These are phyloP conservation scores for Nematodospora anomalae DNA, from an alignment of 1,139 yeast species.

Conservation along the genomic window DNA sequence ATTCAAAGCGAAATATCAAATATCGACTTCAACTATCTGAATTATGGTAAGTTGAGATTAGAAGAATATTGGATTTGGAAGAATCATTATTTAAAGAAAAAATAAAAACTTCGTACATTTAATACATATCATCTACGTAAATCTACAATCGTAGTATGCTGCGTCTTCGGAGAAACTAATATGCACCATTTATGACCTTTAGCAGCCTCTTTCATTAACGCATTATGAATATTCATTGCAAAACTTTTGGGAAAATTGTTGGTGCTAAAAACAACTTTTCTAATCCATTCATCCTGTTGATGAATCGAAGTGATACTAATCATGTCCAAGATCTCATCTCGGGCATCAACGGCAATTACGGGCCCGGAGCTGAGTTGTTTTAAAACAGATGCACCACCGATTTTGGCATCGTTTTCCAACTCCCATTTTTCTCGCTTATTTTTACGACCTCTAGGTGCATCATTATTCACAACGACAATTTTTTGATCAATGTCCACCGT, in stretches of 20 bases:
- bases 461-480: slow-evolving; percentile 63
- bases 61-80: slow-evolving; percentile 77
- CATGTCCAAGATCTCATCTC: slow-evolving; percentile 83
- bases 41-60: slow-evolving; percentile 59
- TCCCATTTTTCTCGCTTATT: slow-evolving; percentile 82
- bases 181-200: slow-evolving; percentile 76
- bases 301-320: slow-evolving; percentile 72
- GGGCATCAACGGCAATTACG: slow-evolving; percentile 70
- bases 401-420: slow-evolving; percentile 68
- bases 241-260: slow-evolving; percentile 67
- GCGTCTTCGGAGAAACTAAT: slow-evolving; percentile 71
- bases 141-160: slow-evolving; percentile 65
- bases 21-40: slow-evolving; percentile 71
- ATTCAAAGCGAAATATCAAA: slow-evolving; percentile 70
- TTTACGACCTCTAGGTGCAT: slow-evolving; percentile 70
- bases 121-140: slow-evolving; percentile 48
- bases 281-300: slow-evolving; percentile 85
- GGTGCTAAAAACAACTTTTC: slow-evolving; percentile 72
- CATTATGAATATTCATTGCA: slow-evolving; percentile 67
- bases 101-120: slow-evolving; percentile 5
- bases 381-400: slow-evolving; percentile 57
- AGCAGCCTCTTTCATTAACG: slow-evolving; percentile 68
- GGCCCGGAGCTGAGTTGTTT: slow-evolving; percentile 63
- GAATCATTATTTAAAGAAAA: slow-evolving; percentile 11
- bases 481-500: slow-evolving; percentile 52